Evolutionary conservation across 805 yeast species (phyloP).

Genomic region (Suhomyces sp.): DNA sequence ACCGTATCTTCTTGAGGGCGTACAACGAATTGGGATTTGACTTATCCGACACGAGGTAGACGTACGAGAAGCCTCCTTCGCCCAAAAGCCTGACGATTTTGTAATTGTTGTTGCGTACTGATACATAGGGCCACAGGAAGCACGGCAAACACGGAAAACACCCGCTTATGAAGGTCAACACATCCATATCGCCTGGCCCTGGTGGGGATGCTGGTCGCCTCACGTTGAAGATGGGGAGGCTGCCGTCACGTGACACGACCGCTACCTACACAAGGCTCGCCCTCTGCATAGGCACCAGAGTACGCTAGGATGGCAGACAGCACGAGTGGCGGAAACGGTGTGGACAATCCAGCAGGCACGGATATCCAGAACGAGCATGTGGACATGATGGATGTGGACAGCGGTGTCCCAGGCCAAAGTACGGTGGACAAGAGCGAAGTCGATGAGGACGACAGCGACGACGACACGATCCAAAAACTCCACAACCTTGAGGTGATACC

Average conservation of each 20-base stretch:
- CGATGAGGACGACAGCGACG: conserved; percentile 3
- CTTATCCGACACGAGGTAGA: conserved; percentile 63
- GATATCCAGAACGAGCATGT: neutral
- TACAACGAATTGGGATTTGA: conserved; percentile 45
- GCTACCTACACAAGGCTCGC: neutral
- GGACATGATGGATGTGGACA: neutral
- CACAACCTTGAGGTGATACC: conserved; percentile 34
- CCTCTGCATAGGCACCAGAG: neutral
- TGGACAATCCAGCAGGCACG: neutral
- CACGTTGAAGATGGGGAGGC: neutral
- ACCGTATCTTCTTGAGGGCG: conserved; percentile 82
- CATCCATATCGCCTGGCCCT: conserved; percentile 17
- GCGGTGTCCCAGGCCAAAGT: neutral
- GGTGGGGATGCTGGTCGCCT: neutral
- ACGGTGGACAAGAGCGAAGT: neutral
- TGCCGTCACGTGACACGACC: neutral
- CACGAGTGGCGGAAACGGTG: neutral
- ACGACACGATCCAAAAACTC: conserved; percentile 19
- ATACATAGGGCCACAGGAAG: conserved; percentile 50
- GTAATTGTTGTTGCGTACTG: conserved; percentile 61
- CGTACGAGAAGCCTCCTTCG: conserved; percentile 88
- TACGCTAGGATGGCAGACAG: neutral
- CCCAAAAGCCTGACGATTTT: conserved; percentile 71
- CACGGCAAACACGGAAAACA: conserved; percentile 49
- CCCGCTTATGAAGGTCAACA: conserved; percentile 17